Evolutionary conservation across 768 basidiomycete genomes (phyloP).

Genomic region (Serendipita sp.): DNA sequence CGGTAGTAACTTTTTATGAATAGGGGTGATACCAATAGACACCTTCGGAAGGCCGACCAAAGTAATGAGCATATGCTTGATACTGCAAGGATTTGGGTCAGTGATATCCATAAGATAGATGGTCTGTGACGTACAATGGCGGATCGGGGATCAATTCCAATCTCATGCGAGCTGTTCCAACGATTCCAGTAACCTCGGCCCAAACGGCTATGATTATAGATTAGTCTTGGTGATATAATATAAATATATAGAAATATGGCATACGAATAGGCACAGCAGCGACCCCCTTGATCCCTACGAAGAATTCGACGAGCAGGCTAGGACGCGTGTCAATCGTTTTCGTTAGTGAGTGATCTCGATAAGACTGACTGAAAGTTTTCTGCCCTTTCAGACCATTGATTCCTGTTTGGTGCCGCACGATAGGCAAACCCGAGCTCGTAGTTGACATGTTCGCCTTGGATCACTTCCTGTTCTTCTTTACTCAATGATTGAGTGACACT

Average conservation of each 20-base stretch:
- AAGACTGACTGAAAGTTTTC: constrained; percentile 3
- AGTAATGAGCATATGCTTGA: constrained; percentile 7
- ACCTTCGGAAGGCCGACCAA: constrained; percentile 6
- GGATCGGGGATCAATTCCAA: constrained; percentile 4
- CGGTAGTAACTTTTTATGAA: constrained; percentile 4
- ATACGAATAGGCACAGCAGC: constrained; percentile 4
- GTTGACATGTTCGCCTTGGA: constrained; percentile 7
- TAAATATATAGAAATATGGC: not conserved
- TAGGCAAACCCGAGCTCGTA: constrained; percentile 7
- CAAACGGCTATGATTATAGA: not conserved
- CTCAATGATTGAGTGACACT: not conserved
- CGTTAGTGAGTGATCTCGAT: not conserved
- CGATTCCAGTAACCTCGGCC: constrained; percentile 6
- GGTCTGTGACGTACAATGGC: not conserved
- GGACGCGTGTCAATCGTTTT: not conserved
- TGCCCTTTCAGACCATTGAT: not conserved
- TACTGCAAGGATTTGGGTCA: not conserved
- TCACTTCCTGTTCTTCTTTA: constrained; percentile 3
- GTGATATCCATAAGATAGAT: not conserved
- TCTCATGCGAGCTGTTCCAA: constrained; percentile 3
- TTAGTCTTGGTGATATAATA: too few relatives aligned
- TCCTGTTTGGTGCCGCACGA: constrained; percentile 2
- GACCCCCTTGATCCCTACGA: constrained; percentile 6
- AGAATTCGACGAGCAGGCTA: constrained; percentile 8
- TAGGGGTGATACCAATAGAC: constrained; percentile 5